Evolutionary conservation across 768 basidiomycete genomes (phyloP), one percentile per base, ranked within the genome.

Genomic region (Trametes cingulata): DNA sequence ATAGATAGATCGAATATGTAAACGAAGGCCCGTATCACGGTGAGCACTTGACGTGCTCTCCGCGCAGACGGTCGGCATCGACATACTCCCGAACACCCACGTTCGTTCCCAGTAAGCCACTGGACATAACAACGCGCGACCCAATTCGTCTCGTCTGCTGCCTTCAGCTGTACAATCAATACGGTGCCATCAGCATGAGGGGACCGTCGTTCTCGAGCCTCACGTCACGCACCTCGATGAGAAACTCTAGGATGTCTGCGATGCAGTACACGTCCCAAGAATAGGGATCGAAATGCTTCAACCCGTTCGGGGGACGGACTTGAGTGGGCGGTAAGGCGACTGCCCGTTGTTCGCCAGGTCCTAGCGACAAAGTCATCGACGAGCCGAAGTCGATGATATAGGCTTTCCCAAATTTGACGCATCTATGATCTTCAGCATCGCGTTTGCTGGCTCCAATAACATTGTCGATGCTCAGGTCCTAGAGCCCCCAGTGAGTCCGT

Each of bases 371-470:
- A 8, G 14, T 35, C 36, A 19, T 36, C 1, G 50, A 36, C 5
- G 50, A 20, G 12, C 29, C 52, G 20, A 43, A 54, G 52, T 54
- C 52, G 52, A 54, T 54, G 13, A 54, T 54, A 41, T 43, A 43
- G 4, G 45, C 19, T n/a, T 35, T 54, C 17, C 27, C 27, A 20
- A 8, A 6, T 2, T 6, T 29, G 29, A 54, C 7, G 5, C 42
- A 5, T n/a, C 19, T n/a, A 17, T 54, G 50, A 35, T 20, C 6
- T 12, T 29, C 15, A 12, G 25, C 41, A 15, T 54, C 27, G 15
- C 25, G 9, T 27, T 15, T 14, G 6, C 19, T 15, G 25, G 52
- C 41, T 6, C n/a, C n/a, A 15, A 54, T 3, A 2, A 45, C 6
- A n/a, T 54, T 54, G 33, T 20, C 24, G 17, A 8, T n/a, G n/a